phyloP scores from a whole-genome alignment of 371 early-diverging fungal species.

The Lichtheimia ramosa region DNA sequence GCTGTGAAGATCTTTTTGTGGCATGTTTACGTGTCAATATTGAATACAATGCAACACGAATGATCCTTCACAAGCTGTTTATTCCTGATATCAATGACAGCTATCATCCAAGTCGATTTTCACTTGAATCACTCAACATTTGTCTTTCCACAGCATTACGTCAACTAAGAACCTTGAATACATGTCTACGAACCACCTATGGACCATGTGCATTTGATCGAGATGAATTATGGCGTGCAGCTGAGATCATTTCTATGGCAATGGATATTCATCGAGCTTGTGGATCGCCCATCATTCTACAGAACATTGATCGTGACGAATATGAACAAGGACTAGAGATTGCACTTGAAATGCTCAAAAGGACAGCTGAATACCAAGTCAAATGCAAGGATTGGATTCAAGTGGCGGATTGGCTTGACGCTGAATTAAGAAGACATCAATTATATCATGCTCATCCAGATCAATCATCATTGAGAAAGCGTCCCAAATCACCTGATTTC shows the following conservation, averaged over 20 bases:
- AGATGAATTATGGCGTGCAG: conserved; percentile 46
- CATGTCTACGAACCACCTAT: conserved; percentile 21
- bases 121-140: conserved; percentile 43
- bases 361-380: conserved; percentile 30
- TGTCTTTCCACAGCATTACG: conserved; percentile 32
- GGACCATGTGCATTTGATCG: conserved; percentile 48
- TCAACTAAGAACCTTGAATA: conserved; percentile 33
- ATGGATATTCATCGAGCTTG: conserved; percentile 39
- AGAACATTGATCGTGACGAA: conserved; percentile 21
- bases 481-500: conserved; percentile 12
- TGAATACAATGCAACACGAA: conserved; percentile 47
- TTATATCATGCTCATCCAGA: conserved; percentile 8
- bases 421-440: conserved; percentile 41
- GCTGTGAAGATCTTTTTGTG: conserved; percentile 34
- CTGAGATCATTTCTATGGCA: conserved; percentile 37
- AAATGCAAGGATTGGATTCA: conserved; percentile 35
- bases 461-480: not conserved
- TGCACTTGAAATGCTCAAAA: conserved; percentile 25
- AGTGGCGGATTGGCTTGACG: conserved; percentile 42
- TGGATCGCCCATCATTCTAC: conserved; percentile 24
- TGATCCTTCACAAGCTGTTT: conserved; percentile 48
- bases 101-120: conserved; percentile 26
- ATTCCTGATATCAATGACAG: conserved; percentile 40
- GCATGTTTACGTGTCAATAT: conserved; percentile 45
- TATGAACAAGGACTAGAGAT: conserved; percentile 31